Conservation (phyloP, 371 early-diverging fungal species). For the Syncephalastrum monosporum region DNA sequence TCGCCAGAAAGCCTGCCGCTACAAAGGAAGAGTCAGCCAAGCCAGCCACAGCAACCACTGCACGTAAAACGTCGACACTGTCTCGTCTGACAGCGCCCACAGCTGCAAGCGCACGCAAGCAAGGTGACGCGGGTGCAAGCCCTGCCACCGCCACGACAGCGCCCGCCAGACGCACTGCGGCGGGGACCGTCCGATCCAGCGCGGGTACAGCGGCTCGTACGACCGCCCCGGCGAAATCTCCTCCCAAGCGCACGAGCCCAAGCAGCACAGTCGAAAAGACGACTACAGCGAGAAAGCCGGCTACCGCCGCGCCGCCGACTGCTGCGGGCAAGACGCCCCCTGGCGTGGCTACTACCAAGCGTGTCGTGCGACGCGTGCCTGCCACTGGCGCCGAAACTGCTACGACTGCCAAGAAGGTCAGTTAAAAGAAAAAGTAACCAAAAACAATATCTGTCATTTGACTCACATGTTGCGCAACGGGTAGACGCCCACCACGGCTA, state of each 20-base stretch:
- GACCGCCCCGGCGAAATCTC: neutral
- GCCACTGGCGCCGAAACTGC: constrained; percentile 7
- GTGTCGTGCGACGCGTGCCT: constrained; percentile 12
- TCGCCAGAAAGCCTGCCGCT: neutral
- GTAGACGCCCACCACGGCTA: neutral
- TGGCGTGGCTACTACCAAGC: constrained; percentile 9
- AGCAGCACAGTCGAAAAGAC: constrained; percentile 9
- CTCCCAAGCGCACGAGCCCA: constrained; percentile 14
- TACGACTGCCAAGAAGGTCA: constrained; percentile 1
- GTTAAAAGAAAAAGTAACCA: neutral
- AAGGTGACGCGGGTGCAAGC: constrained; percentile 8
- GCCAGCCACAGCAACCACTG: constrained; percentile 3
- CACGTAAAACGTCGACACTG: constrained; percentile 2
- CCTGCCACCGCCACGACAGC: constrained; percentile 4
- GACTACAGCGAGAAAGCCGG: constrained; percentile 8
- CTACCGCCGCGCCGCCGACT: constrained; percentile 3
- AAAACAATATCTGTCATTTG: neutral
- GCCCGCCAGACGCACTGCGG: too few species aligned
- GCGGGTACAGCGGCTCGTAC: neutral
- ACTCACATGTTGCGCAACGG: neutral
- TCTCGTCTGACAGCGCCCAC: constrained; percentile 24
- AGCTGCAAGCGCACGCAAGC: constrained; percentile 15
- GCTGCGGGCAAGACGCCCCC: constrained; percentile 2
- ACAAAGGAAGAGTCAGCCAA: constrained; percentile 1
- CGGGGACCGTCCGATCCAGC: too few species aligned